These are phyloP conservation scores for Globisporangium camurandrum DNA, from an alignment of 352 stramenopile species.

Conservation along the genomic window DNA sequence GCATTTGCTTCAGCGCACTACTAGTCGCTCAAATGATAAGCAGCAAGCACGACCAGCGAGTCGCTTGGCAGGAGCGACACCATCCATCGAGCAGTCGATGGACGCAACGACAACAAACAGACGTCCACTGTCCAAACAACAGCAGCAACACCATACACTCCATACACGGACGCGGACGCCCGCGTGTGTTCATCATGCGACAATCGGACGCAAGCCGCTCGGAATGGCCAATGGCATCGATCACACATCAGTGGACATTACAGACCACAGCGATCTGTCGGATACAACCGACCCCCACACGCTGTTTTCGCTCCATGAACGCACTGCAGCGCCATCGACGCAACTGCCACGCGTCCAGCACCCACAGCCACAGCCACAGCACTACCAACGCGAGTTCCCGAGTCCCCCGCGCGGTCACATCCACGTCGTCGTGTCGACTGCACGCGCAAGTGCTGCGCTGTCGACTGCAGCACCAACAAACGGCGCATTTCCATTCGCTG, in stretches of 20 bases:
- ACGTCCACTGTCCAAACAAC: too few species aligned
- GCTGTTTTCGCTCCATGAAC: slow-evolving; percentile 23
- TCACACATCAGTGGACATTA: too few species aligned
- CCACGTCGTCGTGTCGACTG: slow-evolving; percentile 15
- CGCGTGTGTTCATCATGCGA: too few species aligned
- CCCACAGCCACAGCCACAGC: too few species aligned
- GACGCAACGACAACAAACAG: too few species aligned
- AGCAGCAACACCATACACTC: neutral
- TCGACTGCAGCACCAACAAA: neutral
- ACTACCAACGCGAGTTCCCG: slow-evolving; percentile 43
- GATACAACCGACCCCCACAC: too few species aligned
- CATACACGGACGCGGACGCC: slow-evolving; percentile 27
- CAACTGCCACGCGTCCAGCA: slow-evolving; percentile 21
- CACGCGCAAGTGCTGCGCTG: neutral
- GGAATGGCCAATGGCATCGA: too few species aligned
- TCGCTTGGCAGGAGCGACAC: too few species aligned
- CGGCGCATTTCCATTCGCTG: slow-evolving; percentile 18
- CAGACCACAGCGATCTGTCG: too few species aligned
- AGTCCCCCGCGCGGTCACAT: slow-evolving; percentile 27
- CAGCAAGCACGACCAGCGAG: neutral
- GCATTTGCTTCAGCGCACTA: neutral
- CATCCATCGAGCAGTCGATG: too few species aligned
- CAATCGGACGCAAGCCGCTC: too few species aligned
- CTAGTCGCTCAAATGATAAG: neutral
- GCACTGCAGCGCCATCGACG: neutral